Percentiles rank a stretch among this genome's conserved stretches.
Evolutionary conservation across 345 rosid genomes (phyloP).

Genomic region (Aurinia saxatilis): DNA sequence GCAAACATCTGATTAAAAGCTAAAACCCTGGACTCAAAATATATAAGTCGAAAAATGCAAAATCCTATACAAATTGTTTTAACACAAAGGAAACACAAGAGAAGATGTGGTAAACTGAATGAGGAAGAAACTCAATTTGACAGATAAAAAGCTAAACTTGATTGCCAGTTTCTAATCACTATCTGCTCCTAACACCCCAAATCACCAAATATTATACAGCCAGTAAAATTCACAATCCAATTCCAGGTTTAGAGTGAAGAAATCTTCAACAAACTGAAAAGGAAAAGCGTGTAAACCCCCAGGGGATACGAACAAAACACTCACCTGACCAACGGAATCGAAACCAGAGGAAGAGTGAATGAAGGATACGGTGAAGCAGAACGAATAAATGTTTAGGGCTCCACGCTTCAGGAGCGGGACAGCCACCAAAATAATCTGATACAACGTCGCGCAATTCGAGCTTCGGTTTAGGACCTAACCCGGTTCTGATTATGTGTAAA

Average conservation of each 20-base stretch:
- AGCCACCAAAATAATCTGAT: not conserved
- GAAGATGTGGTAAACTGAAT: not conserved
- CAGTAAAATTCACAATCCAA: not conserved
- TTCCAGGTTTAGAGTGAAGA: not conserved
- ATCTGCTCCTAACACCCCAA: not conserved
- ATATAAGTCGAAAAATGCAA: not conserved
- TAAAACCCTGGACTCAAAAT: too few species aligned
- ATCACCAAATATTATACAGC: not conserved
- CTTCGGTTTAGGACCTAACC: not conserved
- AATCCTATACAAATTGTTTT: not conserved
- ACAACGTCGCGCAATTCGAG: not conserved
- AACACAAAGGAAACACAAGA: not conserved
- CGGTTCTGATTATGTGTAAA: slow-evolving; percentile 4
- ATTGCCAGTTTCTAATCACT: not conserved
- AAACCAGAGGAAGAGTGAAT: not conserved
- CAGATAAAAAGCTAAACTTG: not conserved
- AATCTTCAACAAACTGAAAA: not conserved
- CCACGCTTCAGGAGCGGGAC: not conserved
- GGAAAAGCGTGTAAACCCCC: not conserved
- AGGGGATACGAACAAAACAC: not conserved
- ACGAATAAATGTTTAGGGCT: slow-evolving; percentile 11
- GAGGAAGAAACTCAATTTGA: too few species aligned
- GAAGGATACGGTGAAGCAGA: not conserved
- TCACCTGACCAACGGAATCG: not conserved
- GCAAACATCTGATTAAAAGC: not conserved